Percentiles rank a stretch among this genome's conserved stretches.
These are phyloP conservation scores for Prunus mira DNA, from an alignment of 306 rosid species.

Conservation along the genomic window DNA sequence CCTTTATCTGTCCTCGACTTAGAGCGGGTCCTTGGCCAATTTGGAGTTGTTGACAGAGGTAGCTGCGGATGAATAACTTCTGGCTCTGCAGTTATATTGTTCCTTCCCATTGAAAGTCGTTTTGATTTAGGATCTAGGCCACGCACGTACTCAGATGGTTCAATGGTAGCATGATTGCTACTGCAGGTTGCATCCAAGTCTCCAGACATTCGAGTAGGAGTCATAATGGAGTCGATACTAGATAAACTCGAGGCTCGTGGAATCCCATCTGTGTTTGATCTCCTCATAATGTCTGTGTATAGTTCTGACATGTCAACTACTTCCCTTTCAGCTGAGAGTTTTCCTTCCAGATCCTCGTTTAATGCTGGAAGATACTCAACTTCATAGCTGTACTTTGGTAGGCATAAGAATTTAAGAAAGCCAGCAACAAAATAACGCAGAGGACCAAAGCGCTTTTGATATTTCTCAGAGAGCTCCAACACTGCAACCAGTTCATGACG, in stretches of 20 bases:
- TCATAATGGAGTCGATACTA: slow-evolving; percentile 97
- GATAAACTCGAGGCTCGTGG: slow-evolving; percentile 99
- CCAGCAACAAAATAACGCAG: slow-evolving; percentile 98
- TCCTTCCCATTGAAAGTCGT: slow-evolving; percentile 80
- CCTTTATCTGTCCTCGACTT: slow-evolving; percentile 90
- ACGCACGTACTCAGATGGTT: slow-evolving; percentile 96
- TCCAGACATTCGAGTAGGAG: slow-evolving; percentile 91
- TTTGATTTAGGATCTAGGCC: slow-evolving; percentile 93
- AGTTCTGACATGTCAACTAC: slow-evolving; percentile 86
- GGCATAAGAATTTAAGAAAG: slow-evolving; percentile 85
- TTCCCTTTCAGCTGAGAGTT: slow-evolving; percentile 53
- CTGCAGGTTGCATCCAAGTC: slow-evolving; percentile 70
- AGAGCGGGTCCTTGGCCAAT: slow-evolving; percentile 97
- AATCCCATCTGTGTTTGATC: slow-evolving; percentile 81
- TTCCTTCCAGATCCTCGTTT: slow-evolving; percentile 72
- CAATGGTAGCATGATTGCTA: slow-evolving; percentile 79
- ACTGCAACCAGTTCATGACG: slow-evolving; percentile 47
- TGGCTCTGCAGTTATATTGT: slow-evolving; percentile 76
- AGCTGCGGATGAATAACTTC: slow-evolving; percentile 92
- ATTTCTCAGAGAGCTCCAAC: slow-evolving; percentile 91
- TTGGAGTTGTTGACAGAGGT: slow-evolving; percentile 91
- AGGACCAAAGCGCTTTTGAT: slow-evolving; percentile 96
- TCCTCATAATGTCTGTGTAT: slow-evolving; percentile 77
- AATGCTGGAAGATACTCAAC: slow-evolving; percentile 88
- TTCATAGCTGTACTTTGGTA: slow-evolving; percentile 90